Evolutionary conservation across 164 flowering plant genomes (phyloP).

Genomic region (Nelumbo lutea): DNA sequence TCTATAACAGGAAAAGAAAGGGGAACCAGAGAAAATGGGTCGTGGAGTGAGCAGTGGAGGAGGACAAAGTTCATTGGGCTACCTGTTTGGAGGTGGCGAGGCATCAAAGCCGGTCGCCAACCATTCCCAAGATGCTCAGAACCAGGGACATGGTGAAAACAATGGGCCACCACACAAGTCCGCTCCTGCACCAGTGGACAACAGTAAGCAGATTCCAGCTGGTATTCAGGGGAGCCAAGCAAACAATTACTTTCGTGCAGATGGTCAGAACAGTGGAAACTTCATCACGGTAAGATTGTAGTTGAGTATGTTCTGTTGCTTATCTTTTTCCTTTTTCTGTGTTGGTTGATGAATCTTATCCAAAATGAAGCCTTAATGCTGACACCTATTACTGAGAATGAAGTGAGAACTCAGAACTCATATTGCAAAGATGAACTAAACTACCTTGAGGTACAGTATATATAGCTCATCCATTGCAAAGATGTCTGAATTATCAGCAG

Average conservation of each 20-base stretch:
- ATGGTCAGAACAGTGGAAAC: constrained; percentile 50
- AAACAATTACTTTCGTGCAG: constrained; percentile 42
- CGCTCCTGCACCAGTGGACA: constrained; percentile 22
- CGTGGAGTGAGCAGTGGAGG: constrained; percentile 63
- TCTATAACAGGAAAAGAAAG: not conserved
- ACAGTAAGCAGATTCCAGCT: constrained; percentile 35
- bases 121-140: constrained; percentile 21
- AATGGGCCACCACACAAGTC: constrained; percentile 22
- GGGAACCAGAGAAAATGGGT: constrained; percentile 39
- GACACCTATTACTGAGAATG: not conserved
- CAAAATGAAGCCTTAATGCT: constrained; percentile 29
- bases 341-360: constrained; percentile 4
- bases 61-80: constrained; percentile 54
- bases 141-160: constrained; percentile 9
- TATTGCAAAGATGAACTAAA: no score
- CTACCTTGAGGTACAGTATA: no score
- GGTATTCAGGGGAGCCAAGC: constrained; percentile 33
- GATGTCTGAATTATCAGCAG: no score
- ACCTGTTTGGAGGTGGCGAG: constrained; percentile 52
- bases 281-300: constrained; percentile 36
- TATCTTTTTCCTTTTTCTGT: not conserved
- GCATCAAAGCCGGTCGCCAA: constrained; percentile 21
- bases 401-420: no score
- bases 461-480: no score
- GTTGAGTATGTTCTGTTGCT: not conserved